Evolutionary conservation across 2,329 filamentous ascomycete species (phyloP).

Genomic region (Fusarium miscanthi): DNA sequence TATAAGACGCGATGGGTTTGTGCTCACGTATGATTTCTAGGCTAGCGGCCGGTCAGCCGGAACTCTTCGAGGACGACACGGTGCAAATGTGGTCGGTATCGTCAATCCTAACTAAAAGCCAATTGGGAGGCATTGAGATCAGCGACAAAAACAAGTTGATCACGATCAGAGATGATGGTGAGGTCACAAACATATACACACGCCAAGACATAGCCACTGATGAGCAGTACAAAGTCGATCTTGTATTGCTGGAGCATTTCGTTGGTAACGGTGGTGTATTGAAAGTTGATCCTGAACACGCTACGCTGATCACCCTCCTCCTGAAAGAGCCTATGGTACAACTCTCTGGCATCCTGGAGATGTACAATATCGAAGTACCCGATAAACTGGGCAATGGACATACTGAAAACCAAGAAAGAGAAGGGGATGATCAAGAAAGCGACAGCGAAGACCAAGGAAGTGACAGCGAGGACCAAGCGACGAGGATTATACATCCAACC

Average conservation of each 20-base stretch:
- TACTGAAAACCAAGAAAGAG: not conserved
- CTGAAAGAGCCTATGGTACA: not conserved
- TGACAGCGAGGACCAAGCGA: not conserved
- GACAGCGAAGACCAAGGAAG: not conserved
- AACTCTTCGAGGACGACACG: not conserved
- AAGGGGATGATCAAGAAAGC: not conserved
- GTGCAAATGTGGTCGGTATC: not conserved
- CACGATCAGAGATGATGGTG: not conserved
- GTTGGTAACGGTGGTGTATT: not conserved
- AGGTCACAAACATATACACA: not conserved
- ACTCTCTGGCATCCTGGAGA: fast-evolving
- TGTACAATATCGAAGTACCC: fast-evolving
- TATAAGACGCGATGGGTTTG: not conserved
- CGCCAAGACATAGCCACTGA: not conserved
- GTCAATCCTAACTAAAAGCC: not conserved
- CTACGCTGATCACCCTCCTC: not conserved
- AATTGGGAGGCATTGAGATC: not conserved
- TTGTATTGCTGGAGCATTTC: not conserved
- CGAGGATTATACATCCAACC: not conserved
- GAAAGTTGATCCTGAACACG: not conserved
- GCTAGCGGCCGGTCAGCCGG: fast-evolving
- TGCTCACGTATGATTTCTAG: not conserved
- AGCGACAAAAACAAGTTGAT: not conserved
- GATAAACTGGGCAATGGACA: not conserved
- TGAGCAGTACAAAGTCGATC: not conserved